Evolutionary conservation across 1,284 basidiomycete genomes (phyloP).

Genomic region (Leccinum insigne): DNA sequence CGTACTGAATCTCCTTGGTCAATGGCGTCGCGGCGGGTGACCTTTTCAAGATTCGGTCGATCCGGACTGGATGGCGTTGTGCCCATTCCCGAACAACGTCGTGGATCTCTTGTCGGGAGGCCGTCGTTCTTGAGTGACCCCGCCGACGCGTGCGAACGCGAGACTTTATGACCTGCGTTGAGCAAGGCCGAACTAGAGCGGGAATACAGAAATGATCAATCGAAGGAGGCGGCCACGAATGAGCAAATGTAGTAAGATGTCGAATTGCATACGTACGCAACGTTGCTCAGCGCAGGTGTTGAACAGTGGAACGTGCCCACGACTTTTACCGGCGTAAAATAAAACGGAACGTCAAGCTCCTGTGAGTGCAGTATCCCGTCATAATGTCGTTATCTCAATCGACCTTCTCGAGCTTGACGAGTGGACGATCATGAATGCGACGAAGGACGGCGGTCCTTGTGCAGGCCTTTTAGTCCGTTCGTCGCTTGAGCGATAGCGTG

Average conservation of each 20-base stretch:
- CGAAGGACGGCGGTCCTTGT: too few species aligned
- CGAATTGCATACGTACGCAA: slow-evolving; percentile 56
- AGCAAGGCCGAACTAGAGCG: slow-evolving; percentile 78
- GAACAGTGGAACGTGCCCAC: slow-evolving; percentile 82
- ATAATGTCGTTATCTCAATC: neutral
- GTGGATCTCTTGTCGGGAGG: slow-evolving; percentile 70
- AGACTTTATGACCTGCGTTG: slow-evolving; percentile 83
- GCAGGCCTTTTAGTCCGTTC: too few species aligned
- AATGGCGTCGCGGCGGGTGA: slow-evolving; percentile 71
- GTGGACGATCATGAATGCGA: too few species aligned
- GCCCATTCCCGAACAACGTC: slow-evolving; percentile 88
- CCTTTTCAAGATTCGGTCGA: slow-evolving; percentile 73
- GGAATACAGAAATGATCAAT: neutral
- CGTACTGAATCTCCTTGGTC: slow-evolving; percentile 65
- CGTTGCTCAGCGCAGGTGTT: slow-evolving; percentile 73
- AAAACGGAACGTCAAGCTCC: slow-evolving; percentile 86
- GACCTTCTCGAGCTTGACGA: too few species aligned
- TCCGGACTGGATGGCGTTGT: slow-evolving; percentile 79
- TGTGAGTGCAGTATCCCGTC: slow-evolving; percentile 32
- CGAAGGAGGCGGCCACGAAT: neutral
- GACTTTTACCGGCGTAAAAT: slow-evolving; percentile 87
- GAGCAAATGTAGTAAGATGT: neutral
- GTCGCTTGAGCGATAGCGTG: too few species aligned
- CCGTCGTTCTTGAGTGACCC: slow-evolving; percentile 92
- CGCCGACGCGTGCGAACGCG: slow-evolving; percentile 86